phyloP scores from a whole-genome alignment of 352 stramenopile species.

The Hyaloperonospora brassicae region DNA sequence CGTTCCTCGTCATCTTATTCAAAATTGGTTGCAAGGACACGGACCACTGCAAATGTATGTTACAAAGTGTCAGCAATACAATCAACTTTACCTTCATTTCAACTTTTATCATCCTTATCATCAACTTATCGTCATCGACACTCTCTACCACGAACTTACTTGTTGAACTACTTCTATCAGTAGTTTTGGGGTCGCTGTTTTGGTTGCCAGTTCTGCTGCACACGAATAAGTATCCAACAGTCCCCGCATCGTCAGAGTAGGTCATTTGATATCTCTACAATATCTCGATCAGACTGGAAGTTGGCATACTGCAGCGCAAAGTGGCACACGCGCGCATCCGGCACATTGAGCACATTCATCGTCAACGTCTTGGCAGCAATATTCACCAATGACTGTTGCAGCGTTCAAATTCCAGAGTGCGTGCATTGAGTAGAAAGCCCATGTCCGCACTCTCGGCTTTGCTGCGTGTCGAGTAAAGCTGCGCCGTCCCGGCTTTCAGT shows the following conservation, averaged over 20 bases:
- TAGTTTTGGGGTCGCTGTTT: slow-evolving; percentile 44
- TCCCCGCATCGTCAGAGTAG: slow-evolving; percentile 73
- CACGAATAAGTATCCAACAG: slow-evolving; percentile 55
- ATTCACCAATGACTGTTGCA: slow-evolving; percentile 81
- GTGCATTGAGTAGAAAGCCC: slow-evolving; percentile 68
- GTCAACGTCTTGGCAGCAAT: slow-evolving; percentile 83
- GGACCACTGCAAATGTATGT: slow-evolving; percentile 7
- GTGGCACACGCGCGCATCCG: slow-evolving; percentile 60
- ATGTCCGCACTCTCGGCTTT: slow-evolving; percentile 16
- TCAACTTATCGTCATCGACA: too few relatives aligned
- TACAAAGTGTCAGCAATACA: slow-evolving; percentile 8
- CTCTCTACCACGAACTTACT: too few relatives aligned
- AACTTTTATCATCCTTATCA: too few relatives aligned
- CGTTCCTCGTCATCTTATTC: slow-evolving; percentile 28
- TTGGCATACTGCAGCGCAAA: slow-evolving; percentile 71
- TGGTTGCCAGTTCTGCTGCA: slow-evolving; percentile 4
- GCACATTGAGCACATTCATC: slow-evolving; percentile 76
- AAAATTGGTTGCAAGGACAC: slow-evolving; percentile 11
- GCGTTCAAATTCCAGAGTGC: slow-evolving; percentile 58
- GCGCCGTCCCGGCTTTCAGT: slow-evolving; percentile 82
- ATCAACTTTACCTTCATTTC: slow-evolving; percentile 14
- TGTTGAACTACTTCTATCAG: slow-evolving; percentile 72
- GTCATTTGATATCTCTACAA: slow-evolving; percentile 68
- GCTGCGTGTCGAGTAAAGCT: slow-evolving; percentile 78
- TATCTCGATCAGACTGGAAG: slow-evolving; percentile 72